These are phyloP conservation scores for Ganoderma lingzhi DNA, from an alignment of 1,284 basidiomycete species.

Conservation along the genomic window DNA sequence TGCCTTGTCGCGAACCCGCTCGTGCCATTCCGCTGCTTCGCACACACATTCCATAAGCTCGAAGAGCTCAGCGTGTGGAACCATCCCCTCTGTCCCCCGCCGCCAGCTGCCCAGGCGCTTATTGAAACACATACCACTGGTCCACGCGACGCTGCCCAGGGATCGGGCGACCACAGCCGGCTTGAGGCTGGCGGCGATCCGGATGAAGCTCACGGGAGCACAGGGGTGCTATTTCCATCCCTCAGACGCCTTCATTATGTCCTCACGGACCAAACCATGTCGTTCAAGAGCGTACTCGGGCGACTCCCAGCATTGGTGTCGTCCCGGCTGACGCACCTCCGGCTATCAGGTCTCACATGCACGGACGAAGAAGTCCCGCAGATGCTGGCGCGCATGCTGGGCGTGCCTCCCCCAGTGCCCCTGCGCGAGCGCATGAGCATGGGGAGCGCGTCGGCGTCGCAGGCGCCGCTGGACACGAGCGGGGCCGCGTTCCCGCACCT, in stretches of 20 bases:
- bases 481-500: slow-evolving; percentile 16
- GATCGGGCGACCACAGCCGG: background rate
- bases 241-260: slow-evolving; percentile 13
- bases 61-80: slow-evolving; percentile 21
- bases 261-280: slow-evolving; percentile 7
- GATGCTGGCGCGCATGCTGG: slow-evolving; percentile 14
- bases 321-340: slow-evolving; percentile 18
- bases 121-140: background rate
- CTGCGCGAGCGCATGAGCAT: slow-evolving; percentile 8
- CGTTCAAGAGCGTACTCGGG: slow-evolving; percentile 5
- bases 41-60: slow-evolving; percentile 9
- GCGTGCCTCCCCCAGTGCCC: slow-evolving; percentile 7
- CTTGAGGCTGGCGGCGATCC: background rate
- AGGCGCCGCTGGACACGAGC: slow-evolving; percentile 10
- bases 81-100: slow-evolving; percentile 11
- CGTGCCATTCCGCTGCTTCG: slow-evolving; percentile 7
- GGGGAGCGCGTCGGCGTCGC: background rate
- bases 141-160: background rate
- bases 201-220: background rate
- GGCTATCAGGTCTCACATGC: slow-evolving; percentile 18
- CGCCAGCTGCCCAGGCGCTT: background rate
- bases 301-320: slow-evolving; percentile 9
- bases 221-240: slow-evolving; percentile 4
- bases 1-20: slow-evolving; percentile 8
- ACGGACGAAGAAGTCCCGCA: slow-evolving; percentile 10